Evolutionary conservation across 164 flowering plant species (phyloP).

Genomic region (Paratinospora sagittata): DNA sequence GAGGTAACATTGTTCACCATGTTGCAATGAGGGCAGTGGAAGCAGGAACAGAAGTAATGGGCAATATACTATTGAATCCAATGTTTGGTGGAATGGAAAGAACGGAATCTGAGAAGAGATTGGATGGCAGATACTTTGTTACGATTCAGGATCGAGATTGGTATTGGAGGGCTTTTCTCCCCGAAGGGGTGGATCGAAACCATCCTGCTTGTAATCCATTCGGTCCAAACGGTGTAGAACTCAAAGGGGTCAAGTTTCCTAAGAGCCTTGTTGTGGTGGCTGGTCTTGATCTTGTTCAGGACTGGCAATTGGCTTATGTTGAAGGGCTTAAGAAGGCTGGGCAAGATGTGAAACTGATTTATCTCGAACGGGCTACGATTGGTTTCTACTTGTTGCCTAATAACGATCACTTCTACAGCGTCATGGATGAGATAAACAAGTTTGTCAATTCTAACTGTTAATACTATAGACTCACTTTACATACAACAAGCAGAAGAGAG

Average conservation of each 20-base stretch:
- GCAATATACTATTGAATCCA: constrained; percentile 70
- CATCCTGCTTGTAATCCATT: constrained; percentile 81
- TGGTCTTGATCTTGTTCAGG: constrained; percentile 70
- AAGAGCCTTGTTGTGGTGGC: constrained; percentile 80
- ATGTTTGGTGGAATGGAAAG: constrained; percentile 76
- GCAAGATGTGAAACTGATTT: constrained; percentile 59
- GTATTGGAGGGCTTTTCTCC: constrained; percentile 87
- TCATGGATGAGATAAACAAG: constrained; percentile 67
- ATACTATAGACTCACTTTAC: constrained; percentile 36
- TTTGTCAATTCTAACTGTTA: constrained; percentile 54
- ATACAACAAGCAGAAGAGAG: constrained; percentile 34
- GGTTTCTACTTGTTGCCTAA: constrained; percentile 87
- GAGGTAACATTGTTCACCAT: constrained; percentile 69
- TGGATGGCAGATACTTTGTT: constrained; percentile 75
- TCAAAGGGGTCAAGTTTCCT: constrained; percentile 55
- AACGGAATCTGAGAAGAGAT: constrained; percentile 62
- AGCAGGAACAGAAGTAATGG: constrained; percentile 41
- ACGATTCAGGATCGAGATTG: constrained; percentile 63
- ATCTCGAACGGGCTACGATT: constrained; percentile 66
- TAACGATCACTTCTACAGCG: constrained; percentile 57
- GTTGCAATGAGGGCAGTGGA: constrained; percentile 57
- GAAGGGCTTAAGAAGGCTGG: constrained; percentile 62
- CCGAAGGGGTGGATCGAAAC: constrained; percentile 68
- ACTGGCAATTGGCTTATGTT: constrained; percentile 74
- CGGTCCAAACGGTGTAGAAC: constrained; percentile 53